Evolutionary conservation across 2,329 filamentous ascomycete species (phyloP).

Genomic region (Monilinia fructicola): DNA sequence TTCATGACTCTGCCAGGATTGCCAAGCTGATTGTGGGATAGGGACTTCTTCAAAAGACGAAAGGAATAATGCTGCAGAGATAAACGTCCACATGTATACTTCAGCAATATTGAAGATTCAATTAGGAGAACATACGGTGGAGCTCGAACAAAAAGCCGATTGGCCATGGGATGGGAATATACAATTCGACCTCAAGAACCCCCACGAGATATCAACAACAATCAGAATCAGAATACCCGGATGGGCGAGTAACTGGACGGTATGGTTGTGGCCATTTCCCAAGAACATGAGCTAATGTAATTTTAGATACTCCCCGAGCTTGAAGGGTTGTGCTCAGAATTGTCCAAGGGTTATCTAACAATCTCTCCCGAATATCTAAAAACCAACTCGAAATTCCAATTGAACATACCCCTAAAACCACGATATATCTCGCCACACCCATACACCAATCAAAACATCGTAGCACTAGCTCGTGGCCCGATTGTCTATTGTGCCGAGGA

Average conservation of each 20-base stretch:
- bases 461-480: slow-evolving; percentile 56
- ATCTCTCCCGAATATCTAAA: slow-evolving; percentile 46
- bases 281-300: slow-evolving; percentile 31
- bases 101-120: slow-evolving; percentile 48
- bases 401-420: slow-evolving; percentile 49
- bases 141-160: slow-evolving; percentile 51
- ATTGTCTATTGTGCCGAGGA: slow-evolving; percentile 63
- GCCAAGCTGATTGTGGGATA: background rate
- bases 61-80: slow-evolving; percentile 41
- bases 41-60: slow-evolving; percentile 24
- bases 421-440: slow-evolving; percentile 54
- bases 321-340: slow-evolving; percentile 2
- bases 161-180: slow-evolving; percentile 59
- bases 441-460: slow-evolving; percentile 54
- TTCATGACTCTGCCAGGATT: slow-evolving; percentile 20
- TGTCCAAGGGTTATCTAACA: slow-evolving; percentile 50
- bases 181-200: slow-evolving; percentile 45
- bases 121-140: slow-evolving; percentile 41
- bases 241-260: slow-evolving; percentile 47
- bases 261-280: slow-evolving; percentile 26
- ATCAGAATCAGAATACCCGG: slow-evolving; percentile 54
- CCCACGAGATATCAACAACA: slow-evolving; percentile 41
- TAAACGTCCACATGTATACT: slow-evolving; percentile 59
- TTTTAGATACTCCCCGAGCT: slow-evolving; percentile 26
- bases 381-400: slow-evolving; percentile 45